Conservation (phyloP, 2,329 filamentous ascomycete species). For the Fonsecaea nubica region DNA sequence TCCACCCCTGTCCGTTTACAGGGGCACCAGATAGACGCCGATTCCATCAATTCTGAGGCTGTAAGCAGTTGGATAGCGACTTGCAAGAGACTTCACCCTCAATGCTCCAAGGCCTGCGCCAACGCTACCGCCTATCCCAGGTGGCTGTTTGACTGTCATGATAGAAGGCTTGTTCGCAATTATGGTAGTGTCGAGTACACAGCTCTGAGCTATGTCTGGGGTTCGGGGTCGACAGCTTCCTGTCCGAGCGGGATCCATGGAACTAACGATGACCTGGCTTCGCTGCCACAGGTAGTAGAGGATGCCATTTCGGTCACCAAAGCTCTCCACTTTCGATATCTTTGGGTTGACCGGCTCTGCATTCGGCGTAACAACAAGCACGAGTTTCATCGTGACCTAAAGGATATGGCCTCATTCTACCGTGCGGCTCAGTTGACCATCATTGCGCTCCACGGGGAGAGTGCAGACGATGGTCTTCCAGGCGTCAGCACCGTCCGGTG, state of each 20-base stretch:
- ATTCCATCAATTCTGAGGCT: neutral
- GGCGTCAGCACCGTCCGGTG: constrained; percentile 22
- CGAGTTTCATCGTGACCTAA: constrained; percentile 51
- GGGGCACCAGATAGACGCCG: neutral
- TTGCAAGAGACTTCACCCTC: neutral
- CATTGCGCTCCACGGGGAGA: constrained; percentile 46
- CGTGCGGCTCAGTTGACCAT: constrained; percentile 56
- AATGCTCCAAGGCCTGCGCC: neutral
- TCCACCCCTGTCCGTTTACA: neutral
- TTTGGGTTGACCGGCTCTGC: constrained; percentile 26
- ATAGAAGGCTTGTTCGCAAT: constrained; percentile 2
- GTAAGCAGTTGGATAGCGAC: constrained; percentile 2
- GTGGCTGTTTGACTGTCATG: neutral
- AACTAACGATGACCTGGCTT: constrained; percentile 5
- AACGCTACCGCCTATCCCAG: neutral
- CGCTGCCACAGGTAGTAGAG: constrained; percentile 20
- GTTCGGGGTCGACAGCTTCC: constrained; percentile 34
- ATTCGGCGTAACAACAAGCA: constrained; percentile 52
- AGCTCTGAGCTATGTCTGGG: constrained; percentile 57
- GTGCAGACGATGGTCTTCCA: constrained; percentile 49
- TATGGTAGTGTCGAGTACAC: constrained; percentile 44
- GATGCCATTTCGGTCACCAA: constrained; percentile 22
- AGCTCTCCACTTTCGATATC: constrained; percentile 19
- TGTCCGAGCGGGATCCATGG: neutral
- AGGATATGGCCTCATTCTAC: constrained; percentile 56